These are phyloP conservation scores for Andrographis paniculata DNA, from an alignment of 305 asterid species.

Conservation along the genomic window DNA sequence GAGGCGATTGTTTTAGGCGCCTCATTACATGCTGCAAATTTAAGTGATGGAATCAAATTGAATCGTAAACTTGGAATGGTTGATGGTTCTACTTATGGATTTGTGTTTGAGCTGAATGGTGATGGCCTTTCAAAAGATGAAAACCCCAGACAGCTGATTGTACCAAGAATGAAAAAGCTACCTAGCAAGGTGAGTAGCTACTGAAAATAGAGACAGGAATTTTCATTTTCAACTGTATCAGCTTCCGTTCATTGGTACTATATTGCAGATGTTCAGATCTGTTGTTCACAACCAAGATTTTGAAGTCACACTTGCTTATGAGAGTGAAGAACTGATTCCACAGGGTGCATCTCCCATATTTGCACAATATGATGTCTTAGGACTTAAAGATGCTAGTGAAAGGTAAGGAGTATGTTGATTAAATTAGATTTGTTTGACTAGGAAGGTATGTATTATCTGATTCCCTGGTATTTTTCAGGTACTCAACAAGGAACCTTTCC, in stretches of 20 bases:
- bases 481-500: conserved; percentile 80
- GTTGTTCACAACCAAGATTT: conserved; percentile 79
- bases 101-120: conserved; percentile 69
- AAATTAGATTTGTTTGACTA: conserved; percentile 13
- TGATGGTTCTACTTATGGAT: conserved; percentile 92
- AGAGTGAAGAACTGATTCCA: conserved; percentile 67
- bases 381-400: conserved; percentile 78
- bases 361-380: conserved; percentile 74
- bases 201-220: conserved; percentile 12
- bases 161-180: conserved; percentile 92
- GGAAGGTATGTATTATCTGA: conserved; percentile 13
- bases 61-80: conserved; percentile 98
- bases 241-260: conserved; percentile 15
- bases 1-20: conserved; percentile 97
- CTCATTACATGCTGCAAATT: conserved; percentile 93
- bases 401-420: conserved; percentile 41
- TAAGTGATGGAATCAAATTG: conserved; percentile 96
- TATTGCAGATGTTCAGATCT: conserved; percentile 82
- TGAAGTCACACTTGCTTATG: conserved; percentile 88
- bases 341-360: conserved; percentile 70
- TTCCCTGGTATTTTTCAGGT: conserved; percentile 38
- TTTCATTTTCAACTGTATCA: conserved; percentile 15
- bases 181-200: conserved; percentile 75
- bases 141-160: conserved; percentile 69
- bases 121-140: conserved; percentile 81